phyloP scores from a whole-genome alignment of 768 basidiomycete genomes.

The Tylopilus intermedius region DNA sequence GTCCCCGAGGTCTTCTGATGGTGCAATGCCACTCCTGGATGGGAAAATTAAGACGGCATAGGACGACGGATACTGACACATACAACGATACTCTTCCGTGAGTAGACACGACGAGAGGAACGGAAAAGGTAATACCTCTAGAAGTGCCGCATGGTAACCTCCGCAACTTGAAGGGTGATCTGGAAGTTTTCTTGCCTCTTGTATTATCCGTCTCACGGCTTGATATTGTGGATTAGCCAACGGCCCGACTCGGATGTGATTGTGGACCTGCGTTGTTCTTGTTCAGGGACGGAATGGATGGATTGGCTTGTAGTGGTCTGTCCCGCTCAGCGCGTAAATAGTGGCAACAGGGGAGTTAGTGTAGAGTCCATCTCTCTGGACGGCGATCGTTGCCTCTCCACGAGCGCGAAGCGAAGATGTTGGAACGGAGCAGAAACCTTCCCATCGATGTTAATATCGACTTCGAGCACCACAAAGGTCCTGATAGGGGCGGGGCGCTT shows the following conservation, averaged over 20 bases:
- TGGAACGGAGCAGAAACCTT: too few relatives aligned
- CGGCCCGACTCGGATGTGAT: neutral
- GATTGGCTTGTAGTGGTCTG: too few relatives aligned
- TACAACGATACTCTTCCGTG: slow-evolving; percentile 67
- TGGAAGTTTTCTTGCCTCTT: slow-evolving; percentile 86
- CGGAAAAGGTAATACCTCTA: slow-evolving; percentile 50
- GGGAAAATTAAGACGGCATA: slow-evolving; percentile 19
- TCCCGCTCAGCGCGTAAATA: too few relatives aligned
- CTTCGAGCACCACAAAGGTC: too few relatives aligned
- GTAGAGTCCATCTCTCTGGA: too few relatives aligned
- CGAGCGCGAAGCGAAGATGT: too few relatives aligned
- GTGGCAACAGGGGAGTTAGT: too few relatives aligned
- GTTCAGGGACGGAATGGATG: slow-evolving; percentile 64
- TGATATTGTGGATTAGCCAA: neutral
- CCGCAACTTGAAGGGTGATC: slow-evolving; percentile 79
- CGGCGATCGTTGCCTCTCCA: too few relatives aligned
- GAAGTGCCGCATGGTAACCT: slow-evolving; percentile 78
- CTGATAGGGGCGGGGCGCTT: too few relatives aligned
- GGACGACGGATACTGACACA: slow-evolving; percentile 23
- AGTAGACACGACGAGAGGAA: slow-evolving; percentile 4
- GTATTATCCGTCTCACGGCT: slow-evolving; percentile 97
- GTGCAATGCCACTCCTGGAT: slow-evolving; percentile 91
- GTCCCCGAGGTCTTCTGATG: slow-evolving; percentile 80
- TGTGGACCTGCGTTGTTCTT: slow-evolving; percentile 83
- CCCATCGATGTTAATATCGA: too few relatives aligned